These are phyloP conservation scores for Eimeria necatrix DNA, from an alignment of 169 alveolate species.

Conservation along the genomic window DNA sequence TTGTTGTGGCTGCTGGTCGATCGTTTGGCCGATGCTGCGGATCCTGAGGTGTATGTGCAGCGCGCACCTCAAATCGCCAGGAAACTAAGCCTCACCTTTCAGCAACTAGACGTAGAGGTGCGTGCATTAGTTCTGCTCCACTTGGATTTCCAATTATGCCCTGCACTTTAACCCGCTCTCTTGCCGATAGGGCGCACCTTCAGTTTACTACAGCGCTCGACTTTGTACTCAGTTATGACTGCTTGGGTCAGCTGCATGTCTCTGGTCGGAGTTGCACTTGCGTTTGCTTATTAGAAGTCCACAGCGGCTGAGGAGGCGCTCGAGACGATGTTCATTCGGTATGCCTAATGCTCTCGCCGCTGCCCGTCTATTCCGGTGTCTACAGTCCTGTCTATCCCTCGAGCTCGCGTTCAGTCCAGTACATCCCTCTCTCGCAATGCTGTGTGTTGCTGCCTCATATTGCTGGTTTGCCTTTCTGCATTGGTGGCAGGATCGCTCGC, in stretches of 20 bases:
- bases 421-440: background rate
- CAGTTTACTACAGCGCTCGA: background rate
- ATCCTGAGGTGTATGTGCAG: constrained; percentile 55
- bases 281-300: constrained; percentile 6
- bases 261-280: background rate
- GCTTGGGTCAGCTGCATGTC: background rate
- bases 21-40: constrained; percentile 47
- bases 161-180: no score
- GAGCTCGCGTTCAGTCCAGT: no score
- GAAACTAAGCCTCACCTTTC: constrained; percentile 38
- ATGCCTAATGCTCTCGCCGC: background rate
- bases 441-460: background rate
- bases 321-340: constrained; percentile 44
- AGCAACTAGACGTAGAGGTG: constrained; percentile 51
- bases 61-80: constrained; percentile 43
- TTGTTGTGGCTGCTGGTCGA: constrained; percentile 58
- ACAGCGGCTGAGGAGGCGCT: constrained; percentile 66
- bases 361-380: background rate
- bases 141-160: no score
- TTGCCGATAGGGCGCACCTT: background rate
- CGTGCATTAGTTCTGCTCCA: background rate
- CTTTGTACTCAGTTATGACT: background rate
- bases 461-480: background rate
- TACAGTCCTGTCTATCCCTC: no score
- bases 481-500: constrained; percentile 31